Evolutionary conservation across 192 early-diverging fungal species (phyloP).

Genomic region (Rhizophagus clarus): DNA sequence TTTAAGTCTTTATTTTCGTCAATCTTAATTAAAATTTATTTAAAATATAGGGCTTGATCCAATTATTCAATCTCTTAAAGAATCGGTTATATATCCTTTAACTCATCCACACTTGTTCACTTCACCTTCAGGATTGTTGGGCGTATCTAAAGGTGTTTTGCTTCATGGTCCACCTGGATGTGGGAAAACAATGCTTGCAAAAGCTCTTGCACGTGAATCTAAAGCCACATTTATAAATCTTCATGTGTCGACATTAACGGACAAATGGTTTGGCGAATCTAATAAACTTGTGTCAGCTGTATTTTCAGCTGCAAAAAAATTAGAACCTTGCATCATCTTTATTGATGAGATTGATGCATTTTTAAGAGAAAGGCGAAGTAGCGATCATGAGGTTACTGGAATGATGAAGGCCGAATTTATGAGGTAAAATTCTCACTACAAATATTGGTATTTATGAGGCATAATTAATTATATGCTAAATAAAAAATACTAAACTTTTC

Average conservation of each 20-base stretch:
- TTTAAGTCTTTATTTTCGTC: background rate
- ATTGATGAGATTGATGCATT: conserved; percentile 99
- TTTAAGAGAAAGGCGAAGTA: conserved; percentile 81
- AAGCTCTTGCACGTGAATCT: conserved; percentile 97
- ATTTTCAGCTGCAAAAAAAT: conserved; percentile 91
- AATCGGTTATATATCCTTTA: conserved; percentile 96
- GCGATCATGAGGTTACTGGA: conserved; percentile 94
- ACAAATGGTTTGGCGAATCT: conserved; percentile 98
- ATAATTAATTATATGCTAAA: conserved; percentile 12
- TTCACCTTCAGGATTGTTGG: conserved; percentile 81
- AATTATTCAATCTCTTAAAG: conserved; percentile 88
- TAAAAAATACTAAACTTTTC: background rate
- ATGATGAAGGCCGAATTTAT: conserved; percentile 99
- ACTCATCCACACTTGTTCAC: conserved; percentile 91
- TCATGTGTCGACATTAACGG: conserved; percentile 93
- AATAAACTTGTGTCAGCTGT: conserved; percentile 92
- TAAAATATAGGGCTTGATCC: conserved; percentile 80
- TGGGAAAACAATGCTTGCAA: conserved; percentile 99
- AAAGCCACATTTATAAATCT: conserved; percentile 97
- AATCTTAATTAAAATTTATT: conserved; percentile 5
- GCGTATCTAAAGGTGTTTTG: conserved; percentile 91
- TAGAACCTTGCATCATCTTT: conserved; percentile 96
- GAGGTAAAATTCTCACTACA: conserved; percentile 39
- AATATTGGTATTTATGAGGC: background rate
- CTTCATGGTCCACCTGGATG: conserved; percentile 96